Percentiles rank a stretch among this genome's conserved stretches.
These are phyloP conservation scores for Plenodomus lindquistii DNA, from an alignment of 2,329 filamentous ascomycete species.

Conservation along the genomic window DNA sequence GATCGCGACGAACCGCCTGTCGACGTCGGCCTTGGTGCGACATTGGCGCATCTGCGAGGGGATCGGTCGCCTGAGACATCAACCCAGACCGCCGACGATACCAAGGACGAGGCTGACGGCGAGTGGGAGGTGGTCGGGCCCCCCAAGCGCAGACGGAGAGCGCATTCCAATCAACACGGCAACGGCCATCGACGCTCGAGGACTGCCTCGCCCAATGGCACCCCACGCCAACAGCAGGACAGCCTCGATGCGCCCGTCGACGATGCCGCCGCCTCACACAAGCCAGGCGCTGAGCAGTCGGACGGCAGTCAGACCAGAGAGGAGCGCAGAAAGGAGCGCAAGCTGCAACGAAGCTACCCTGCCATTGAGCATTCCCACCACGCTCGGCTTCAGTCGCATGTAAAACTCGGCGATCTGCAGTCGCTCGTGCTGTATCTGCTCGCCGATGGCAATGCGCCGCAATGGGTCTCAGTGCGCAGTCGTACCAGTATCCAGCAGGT, in stretches of 20 bases:
- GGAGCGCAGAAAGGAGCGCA: constrained; percentile 34
- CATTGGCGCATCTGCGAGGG: constrained; percentile 31
- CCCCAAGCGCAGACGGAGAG: constrained; percentile 28
- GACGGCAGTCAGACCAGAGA: constrained; percentile 18
- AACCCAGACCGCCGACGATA: constrained; percentile 5
- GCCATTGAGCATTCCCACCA: constrained; percentile 57
- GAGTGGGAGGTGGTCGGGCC: constrained; percentile 36
- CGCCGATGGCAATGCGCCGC: constrained; percentile 62
- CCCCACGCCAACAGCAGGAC: constrained; percentile 7
- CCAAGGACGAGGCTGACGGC: constrained; percentile 13
- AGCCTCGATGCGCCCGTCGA: constrained; percentile 12
- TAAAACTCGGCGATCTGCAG: constrained; percentile 63
- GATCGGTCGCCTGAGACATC: constrained; percentile 14
- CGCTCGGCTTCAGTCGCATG: constrained; percentile 58
- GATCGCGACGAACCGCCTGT: constrained; percentile 19
- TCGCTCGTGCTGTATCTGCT: constrained; percentile 62
- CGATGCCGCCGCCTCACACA: constrained; percentile 25
- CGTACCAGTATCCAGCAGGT: constrained; percentile 68
- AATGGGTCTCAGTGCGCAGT: constrained; percentile 65
- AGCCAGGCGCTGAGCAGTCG: constrained; percentile 3
- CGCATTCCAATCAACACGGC: constrained; percentile 4
- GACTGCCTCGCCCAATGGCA: not conserved
- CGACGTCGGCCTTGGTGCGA: constrained; percentile 35
- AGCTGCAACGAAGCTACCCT: constrained; percentile 39
- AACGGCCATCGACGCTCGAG: constrained; percentile 1